phyloP scores from a whole-genome alignment of 331 rosid genomes.

The Malus hybrid region DNA sequence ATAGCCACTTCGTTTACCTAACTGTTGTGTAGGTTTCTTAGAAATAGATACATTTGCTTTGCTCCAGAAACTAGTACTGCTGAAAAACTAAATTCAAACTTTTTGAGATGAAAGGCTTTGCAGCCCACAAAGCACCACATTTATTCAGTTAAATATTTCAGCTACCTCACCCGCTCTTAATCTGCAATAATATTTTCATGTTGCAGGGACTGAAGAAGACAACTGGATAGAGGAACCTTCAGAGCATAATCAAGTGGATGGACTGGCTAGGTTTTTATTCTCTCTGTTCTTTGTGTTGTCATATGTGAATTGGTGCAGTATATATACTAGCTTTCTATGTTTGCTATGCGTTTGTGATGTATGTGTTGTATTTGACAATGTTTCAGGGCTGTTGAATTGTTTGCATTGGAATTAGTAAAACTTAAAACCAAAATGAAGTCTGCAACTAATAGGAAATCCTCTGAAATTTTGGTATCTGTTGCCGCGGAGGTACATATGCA shows the following conservation, averaged over 20 bases:
- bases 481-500: slow-evolving; percentile 57
- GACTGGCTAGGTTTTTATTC: slow-evolving; percentile 54
- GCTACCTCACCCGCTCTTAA: slow-evolving; percentile 31
- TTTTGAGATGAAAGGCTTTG: slow-evolving; percentile 44
- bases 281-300: not conserved
- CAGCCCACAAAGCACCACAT: slow-evolving; percentile 30
- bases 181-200: slow-evolving; percentile 6
- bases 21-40: slow-evolving; percentile 38
- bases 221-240: slow-evolving; percentile 44
- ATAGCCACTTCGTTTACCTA: not conserved
- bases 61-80: slow-evolving; percentile 14
- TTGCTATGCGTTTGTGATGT: slow-evolving; percentile 2
- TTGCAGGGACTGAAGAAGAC: slow-evolving; percentile 48
- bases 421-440: slow-evolving; percentile 63
- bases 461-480: slow-evolving; percentile 66
- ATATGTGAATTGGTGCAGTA: not conserved
- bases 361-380: slow-evolving; percentile 11
- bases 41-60: slow-evolving; percentile 10
- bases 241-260: slow-evolving; percentile 52
- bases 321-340: not conserved
- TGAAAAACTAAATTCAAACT: slow-evolving; percentile 28
- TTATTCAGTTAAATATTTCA: slow-evolving; percentile 11
- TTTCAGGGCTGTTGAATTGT: slow-evolving; percentile 70
- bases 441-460: slow-evolving; percentile 48
- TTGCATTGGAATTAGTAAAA: slow-evolving; percentile 54